Percentiles rank a stretch among this genome's conserved stretches.
Evolutionary conservation across 179 eudicot species (phyloP).

Genomic region (Silene vulgaris): DNA sequence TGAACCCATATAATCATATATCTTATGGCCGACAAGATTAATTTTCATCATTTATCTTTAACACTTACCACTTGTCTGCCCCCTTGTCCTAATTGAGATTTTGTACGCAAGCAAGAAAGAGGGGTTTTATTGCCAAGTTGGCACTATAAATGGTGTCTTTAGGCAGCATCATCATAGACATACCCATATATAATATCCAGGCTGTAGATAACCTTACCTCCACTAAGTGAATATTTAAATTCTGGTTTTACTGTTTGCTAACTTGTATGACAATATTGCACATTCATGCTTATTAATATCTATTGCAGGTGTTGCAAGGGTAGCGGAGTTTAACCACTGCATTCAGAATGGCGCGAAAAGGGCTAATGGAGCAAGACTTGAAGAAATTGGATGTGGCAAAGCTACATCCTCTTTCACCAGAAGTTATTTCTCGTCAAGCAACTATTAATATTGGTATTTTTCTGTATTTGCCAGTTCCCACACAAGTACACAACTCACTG

Average conservation of each 20-base stretch:
- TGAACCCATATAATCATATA: neutral
- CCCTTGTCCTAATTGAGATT: neutral
- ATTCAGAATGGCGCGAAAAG: conserved; percentile 68
- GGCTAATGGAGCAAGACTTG: conserved; percentile 93
- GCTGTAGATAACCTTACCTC: neutral
- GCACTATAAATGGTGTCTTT: no score
- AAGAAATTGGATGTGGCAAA: conserved; percentile 83
- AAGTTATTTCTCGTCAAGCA: conserved; percentile 95
- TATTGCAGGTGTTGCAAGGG: conserved; percentile 14
- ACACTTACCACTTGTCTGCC: neutral
- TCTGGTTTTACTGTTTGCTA: neutral
- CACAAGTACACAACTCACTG: neutral
- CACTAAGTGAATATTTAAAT: neutral
- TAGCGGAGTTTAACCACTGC: conserved; percentile 1
- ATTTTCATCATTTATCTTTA: neutral
- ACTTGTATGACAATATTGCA: neutral
- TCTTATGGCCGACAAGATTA: neutral
- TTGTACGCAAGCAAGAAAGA: no score
- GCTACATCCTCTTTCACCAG: conserved; percentile 86
- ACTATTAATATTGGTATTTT: conserved; percentile 77
- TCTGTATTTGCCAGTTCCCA: neutral
- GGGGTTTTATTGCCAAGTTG: no score
- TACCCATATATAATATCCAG: neutral
- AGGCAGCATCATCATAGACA: no score
- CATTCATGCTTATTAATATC: neutral